A percentile compares a stretch with the other conserved stretches of the same genome.
Evolutionary conservation across 2,329 filamentous ascomycete genomes (phyloP).

Genomic region (Fusarium pininemorale): DNA sequence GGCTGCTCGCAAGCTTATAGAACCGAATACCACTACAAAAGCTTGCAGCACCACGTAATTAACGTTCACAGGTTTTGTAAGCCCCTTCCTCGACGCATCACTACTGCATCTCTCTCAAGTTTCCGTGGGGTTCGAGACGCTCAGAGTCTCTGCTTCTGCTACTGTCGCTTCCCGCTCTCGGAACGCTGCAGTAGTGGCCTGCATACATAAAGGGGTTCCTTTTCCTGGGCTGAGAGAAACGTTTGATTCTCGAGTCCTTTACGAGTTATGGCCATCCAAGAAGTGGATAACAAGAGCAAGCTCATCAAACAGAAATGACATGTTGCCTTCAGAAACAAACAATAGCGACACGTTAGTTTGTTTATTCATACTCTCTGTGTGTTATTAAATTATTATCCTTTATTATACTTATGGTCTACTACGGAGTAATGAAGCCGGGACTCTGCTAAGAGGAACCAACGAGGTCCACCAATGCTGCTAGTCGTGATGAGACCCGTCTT

Average conservation of each 20-base stretch:
- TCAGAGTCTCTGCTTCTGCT: constrained; percentile 28
- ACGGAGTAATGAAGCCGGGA: constrained; percentile 3
- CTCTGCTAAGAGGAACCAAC: constrained; percentile 13
- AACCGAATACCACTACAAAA: constrained; percentile 14
- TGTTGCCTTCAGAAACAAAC: not conserved
- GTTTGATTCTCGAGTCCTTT: constrained; percentile 1
- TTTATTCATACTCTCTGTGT: constrained; percentile 4
- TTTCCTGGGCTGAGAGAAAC: not conserved
- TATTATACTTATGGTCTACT: not conserved
- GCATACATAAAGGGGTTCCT: constrained; percentile 33
- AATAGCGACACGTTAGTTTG: not conserved
- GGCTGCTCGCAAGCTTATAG: constrained; percentile 26
- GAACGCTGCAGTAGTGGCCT: constrained; percentile 36
- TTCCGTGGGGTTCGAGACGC: constrained; percentile 8
- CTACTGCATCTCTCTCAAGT: not conserved
- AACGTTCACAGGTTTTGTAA: constrained; percentile 13
- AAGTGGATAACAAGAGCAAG: not conserved
- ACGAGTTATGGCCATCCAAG: not conserved
- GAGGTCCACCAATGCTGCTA: constrained; percentile 29
- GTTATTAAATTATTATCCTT: not conserved
- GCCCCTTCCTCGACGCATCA: constrained; percentile 11
- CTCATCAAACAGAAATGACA: not conserved
- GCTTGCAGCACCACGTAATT: constrained; percentile 7
- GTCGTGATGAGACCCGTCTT: constrained; percentile 43
- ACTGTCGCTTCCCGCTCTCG: constrained; percentile 36